Conservation (phyloP, 345 rosid species). For the Populus pruinosa region DNA sequence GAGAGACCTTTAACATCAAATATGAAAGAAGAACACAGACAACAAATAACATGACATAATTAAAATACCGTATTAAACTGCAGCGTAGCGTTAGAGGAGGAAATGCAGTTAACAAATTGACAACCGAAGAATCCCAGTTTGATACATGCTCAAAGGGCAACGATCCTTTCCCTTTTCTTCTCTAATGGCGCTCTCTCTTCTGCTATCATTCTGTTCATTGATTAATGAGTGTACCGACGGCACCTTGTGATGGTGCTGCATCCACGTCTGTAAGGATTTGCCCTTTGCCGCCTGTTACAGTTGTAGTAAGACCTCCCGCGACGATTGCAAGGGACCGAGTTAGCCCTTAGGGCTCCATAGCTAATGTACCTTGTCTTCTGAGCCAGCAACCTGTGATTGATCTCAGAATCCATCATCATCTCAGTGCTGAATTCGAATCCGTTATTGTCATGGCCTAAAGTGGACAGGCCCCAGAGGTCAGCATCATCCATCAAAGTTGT, state of each 20-base stretch:
- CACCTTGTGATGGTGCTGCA: conserved; percentile 29
- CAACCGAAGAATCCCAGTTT: no score
- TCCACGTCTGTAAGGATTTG: conserved; percentile 33
- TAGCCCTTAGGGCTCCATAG: conserved; percentile 8
- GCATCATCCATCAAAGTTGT: neutral
- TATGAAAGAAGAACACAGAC: no score
- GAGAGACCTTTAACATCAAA: neutral
- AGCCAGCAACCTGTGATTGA: conserved; percentile 26
- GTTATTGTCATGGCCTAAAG: neutral
- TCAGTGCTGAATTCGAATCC: conserved; percentile 18
- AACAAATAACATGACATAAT: no score
- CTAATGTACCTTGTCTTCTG: conserved; percentile 13
- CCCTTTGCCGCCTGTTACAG: neutral
- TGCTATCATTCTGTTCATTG: neutral
- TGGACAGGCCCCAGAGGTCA: neutral
- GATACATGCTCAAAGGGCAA: neutral
- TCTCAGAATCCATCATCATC: conserved; percentile 38
- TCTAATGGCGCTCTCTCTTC: neutral
- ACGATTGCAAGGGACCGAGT: conserved; percentile 17
- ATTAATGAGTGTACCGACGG: conserved; percentile 5
- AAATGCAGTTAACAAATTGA: no score
- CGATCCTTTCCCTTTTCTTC: neutral
- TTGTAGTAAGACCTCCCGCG: conserved; percentile 28
- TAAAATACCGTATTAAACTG: no score
- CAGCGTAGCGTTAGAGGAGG: no score